These are phyloP conservation scores for Hyphopichia fennica DNA, from an alignment of 1,139 yeast species.

Conservation along the genomic window DNA sequence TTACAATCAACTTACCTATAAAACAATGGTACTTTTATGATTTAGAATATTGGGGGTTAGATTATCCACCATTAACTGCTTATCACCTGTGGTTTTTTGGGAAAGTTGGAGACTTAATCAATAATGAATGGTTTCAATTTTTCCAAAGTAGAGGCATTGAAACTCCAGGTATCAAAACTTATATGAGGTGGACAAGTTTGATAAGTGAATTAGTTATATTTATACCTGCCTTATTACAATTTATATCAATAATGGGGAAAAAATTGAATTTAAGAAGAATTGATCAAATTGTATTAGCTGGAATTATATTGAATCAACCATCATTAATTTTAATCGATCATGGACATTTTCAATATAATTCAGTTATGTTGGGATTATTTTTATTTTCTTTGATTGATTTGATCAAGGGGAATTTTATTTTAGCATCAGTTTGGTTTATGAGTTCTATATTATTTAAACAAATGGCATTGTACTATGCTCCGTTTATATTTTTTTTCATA, in stretches of 20 bases:
- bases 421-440: constrained; percentile 82
- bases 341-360: constrained; percentile 95
- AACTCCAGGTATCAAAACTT: constrained; percentile 63
- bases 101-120: constrained; percentile 60
- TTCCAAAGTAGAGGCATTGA: constrained; percentile 77
- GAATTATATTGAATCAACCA: constrained; percentile 79
- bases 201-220: constrained; percentile 72
- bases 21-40: constrained; percentile 87
- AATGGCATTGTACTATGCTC: constrained; percentile 93
- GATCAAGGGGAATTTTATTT: constrained; percentile 57
- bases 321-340: constrained; percentile 84
- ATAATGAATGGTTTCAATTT: constrained; percentile 75
- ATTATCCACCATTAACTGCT: constrained; percentile 96
- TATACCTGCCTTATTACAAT: constrained; percentile 77
- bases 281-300: constrained; percentile 74
- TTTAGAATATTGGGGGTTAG: constrained; percentile 92
- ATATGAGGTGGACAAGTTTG: constrained; percentile 79
- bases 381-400: constrained; percentile 67
- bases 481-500: constrained; percentile 78
- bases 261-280: constrained; percentile 55
- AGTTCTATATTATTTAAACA: constrained; percentile 83
- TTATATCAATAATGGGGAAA: constrained; percentile 67
- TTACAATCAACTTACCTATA: constrained; percentile 75
- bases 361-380: constrained; percentile 89
- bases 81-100: constrained; percentile 87